Evolutionary conservation across 495 filamentous ascomycete genomes (phyloP), one percentile per base, ranked within the genome.

Genomic region (Physcia stellaris): DNA sequence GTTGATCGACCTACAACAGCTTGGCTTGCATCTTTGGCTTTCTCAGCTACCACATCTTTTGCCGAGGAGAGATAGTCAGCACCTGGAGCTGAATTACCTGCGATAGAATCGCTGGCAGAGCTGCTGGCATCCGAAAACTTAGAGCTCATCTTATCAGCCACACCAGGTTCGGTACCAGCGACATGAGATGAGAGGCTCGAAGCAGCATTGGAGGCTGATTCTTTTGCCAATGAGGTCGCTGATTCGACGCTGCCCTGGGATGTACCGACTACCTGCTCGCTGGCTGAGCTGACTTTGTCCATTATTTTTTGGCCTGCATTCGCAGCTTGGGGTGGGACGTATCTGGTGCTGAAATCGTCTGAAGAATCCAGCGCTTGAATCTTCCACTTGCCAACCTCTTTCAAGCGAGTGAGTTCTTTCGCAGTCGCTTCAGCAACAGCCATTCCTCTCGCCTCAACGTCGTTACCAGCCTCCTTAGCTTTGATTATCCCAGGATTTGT

Each of bases 311-410:
- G 31, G 49, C 59, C 40, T 46, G 60, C 46, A 47, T 49, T 59
- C 24, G 50, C 59, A 7, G 57, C 49, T 46, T 66, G 41, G 42
- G 71, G 55, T 13, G 73, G 57, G 13, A 73, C 63, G 19, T 49
- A 49, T 52, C 68, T 67, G 3, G 64, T 68, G 21, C 67, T 70
- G 41, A 94, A 96, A 51, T 92, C 77, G 30, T 88, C 72, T 11
- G 72, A 77, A 2, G 71, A 63, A 49, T 95, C 92, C 19, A 68
- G 58, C 28, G 86, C 76, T 17, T 71, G 66, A 32, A 94, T 68
- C 60, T 96, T 96, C 82, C 83, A 92, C 45, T 67, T 66, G 18
- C 77, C 83, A 29, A 92, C 80, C 45, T 82, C 79, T 70, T 90
- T 96, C 19, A 99, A 57, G 26, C 84, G 62, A 13, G 68, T 67